These are phyloP conservation scores for Mayamaea pseudoterrestris DNA, from an alignment of 108 stramenopile species.

Conservation along the genomic window DNA sequence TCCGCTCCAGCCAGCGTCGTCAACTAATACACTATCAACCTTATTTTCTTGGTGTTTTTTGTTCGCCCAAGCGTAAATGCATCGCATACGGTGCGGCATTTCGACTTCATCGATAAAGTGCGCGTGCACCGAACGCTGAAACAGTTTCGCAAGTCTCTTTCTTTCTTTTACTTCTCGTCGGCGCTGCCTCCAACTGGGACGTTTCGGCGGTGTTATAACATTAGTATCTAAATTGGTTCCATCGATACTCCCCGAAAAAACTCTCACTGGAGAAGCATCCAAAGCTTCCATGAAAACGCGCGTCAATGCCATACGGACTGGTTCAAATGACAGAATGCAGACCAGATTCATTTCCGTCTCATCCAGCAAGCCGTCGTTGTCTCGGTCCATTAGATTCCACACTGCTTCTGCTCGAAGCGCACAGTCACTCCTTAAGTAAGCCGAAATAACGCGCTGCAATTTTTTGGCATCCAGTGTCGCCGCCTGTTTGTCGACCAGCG, in stretches of 20 bases:
- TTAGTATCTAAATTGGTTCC: background rate
- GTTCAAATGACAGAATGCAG: conserved; percentile 36
- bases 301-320: conserved; percentile 40
- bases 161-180: conserved; percentile 38
- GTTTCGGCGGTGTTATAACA: conserved; percentile 2
- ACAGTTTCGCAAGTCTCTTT: conserved; percentile 38
- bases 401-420: conserved; percentile 43
- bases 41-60: conserved; percentile 77
- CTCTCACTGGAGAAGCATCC: conserved; percentile 13
- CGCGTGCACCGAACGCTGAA: conserved; percentile 27
- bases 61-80: conserved; percentile 84
- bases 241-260: no score
- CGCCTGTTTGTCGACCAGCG: conserved; percentile 6
- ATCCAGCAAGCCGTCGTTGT: conserved; percentile 72
- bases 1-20: conserved; percentile 33
- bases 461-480: conserved; percentile 10
- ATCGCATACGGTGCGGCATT: conserved; percentile 71
- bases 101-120: conserved; percentile 82
- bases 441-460: conserved; percentile 25
- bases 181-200: conserved; percentile 37
- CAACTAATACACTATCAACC: conserved; percentile 63
- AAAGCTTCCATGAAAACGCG: conserved; percentile 20
- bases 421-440: conserved; percentile 28
- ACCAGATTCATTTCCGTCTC: conserved; percentile 72
- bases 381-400: conserved; percentile 69